phyloP scores from a whole-genome alignment of 148 eudicot species.

The Vaccinium vitisidaea region DNA sequence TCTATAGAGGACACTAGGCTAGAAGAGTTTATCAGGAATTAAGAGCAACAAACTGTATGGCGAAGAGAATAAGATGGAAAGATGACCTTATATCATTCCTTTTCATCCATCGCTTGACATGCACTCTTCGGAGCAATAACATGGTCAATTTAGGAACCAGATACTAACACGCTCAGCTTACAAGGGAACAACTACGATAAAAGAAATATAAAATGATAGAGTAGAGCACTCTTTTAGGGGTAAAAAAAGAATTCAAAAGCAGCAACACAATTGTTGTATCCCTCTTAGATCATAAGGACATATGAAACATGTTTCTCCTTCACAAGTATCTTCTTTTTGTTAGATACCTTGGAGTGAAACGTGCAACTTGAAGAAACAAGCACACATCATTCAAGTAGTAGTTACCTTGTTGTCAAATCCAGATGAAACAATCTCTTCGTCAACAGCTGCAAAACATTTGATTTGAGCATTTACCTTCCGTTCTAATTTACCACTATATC shows the following conservation, averaged over 20 bases:
- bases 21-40: background rate
- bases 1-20: background rate
- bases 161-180: background rate
- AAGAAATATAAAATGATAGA: background rate
- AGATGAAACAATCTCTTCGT: constrained; percentile 71
- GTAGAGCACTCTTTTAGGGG: background rate
- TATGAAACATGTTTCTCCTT: background rate
- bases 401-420: constrained; percentile 88
- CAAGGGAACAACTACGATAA: background rate
- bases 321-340: background rate
- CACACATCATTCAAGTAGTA: background rate
- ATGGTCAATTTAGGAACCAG: background rate
- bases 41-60: background rate
- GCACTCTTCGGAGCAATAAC: background rate
- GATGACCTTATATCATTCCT: background rate
- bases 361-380: background rate
- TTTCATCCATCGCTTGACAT: background rate
- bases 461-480: constrained; percentile 77
- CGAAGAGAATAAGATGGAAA: background rate
- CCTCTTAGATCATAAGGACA: background rate
- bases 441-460: constrained; percentile 82
- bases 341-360: background rate
- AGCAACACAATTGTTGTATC: background rate
- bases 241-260: background rate
- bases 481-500: constrained; percentile 75